Base-by-base conservation (phyloP, 78 protist genomes). In the Neovahlkampfia damariscottae region DNA sequence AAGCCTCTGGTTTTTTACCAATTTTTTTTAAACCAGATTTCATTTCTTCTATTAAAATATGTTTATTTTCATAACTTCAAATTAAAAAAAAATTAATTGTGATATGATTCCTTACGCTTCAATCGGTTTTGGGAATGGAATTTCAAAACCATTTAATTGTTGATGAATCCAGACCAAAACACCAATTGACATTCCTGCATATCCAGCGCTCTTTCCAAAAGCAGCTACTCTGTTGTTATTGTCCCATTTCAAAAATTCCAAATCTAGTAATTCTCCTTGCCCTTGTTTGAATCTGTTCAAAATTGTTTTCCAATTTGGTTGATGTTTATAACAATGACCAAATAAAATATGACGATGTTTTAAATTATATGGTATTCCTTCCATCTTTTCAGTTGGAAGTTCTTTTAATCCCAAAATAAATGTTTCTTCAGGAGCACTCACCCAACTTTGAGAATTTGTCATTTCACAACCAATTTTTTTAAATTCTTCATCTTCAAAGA, bases 201-300 rank as follows among this genome's bases (percentile, higher is more conserved):
- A 82, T 0, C 92, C 93, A 2, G 93, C 93, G 74, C 87, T 39
- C 67, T 39, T 82, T 0, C 93, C 93, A 19, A 89, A 89, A 35
- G 93, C 93, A 31, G 88, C 92, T 1, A 83, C 86, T 4, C 90
- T 69, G 19, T 83, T 67, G 40, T 86, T 85, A 8, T 37, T 31
- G 2, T 38, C 84, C 38, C 81, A 79, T 27, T 4, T 76, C 8
- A 89, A 72, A 72, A 84, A 89, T 72, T 89, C 93, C 62, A 89
- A 58, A 29, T 89, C 93, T 39, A 71, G 69, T 29, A 89, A 80
- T 32, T 2, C 27, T 0, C 89, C 93, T 27, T 39, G 27, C 34
- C 88, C 91, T 2, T 32, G 34, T 7, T 10, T 71, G 68, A 89
- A 89, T 62, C 93, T 82, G 10, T 8, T 36, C 8, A 89, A 70